Conservation (phyloP, 805 yeast species). For the Myxozyma kluyveri region DNA sequence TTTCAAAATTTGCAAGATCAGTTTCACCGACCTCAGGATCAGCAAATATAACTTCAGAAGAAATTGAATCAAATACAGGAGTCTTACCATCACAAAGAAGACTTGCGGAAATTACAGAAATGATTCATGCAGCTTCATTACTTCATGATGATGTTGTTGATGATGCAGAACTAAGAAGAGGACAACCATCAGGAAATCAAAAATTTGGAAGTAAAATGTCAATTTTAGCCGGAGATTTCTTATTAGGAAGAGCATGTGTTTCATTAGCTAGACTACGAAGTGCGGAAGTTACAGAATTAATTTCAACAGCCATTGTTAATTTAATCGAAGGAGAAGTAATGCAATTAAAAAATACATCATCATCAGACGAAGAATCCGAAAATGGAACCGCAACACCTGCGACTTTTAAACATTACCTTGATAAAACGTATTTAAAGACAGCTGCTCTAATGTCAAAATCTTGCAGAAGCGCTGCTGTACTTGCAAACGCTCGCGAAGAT, state of each 20-base stretch:
- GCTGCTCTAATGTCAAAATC: conserved; percentile 93
- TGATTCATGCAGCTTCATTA: conserved; percentile 95
- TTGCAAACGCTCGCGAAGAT: conserved; percentile 74
- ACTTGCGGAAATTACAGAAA: conserved; percentile 94
- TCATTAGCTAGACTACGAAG: conserved; percentile 89
- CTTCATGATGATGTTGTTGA: conserved; percentile 97
- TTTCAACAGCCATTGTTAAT: conserved; percentile 95
- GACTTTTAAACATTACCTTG: conserved; percentile 93
- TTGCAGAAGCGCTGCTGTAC: conserved; percentile 86
- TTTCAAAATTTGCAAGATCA: conserved; percentile 40
- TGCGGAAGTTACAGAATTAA: conserved; percentile 94
- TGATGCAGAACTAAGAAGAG: conserved; percentile 77
- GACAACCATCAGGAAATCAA: conserved; percentile 84
- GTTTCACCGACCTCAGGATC: background rate
- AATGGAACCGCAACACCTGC: conserved; percentile 52
- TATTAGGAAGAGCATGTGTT: conserved; percentile 93
- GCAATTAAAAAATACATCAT: conserved; percentile 93
- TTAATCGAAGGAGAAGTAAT: conserved; percentile 97
- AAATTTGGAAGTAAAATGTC: conserved; percentile 98
- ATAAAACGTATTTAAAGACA: conserved; percentile 92
- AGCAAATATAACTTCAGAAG: conserved; percentile 1
- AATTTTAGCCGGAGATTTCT: conserved; percentile 91
- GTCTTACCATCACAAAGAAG: conserved; percentile 93
- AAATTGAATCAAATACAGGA: conserved; percentile 38
- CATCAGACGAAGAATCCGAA: conserved; percentile 41